Conservation (phyloP, 345 rosid species). For the Linum trigynum region DNA sequence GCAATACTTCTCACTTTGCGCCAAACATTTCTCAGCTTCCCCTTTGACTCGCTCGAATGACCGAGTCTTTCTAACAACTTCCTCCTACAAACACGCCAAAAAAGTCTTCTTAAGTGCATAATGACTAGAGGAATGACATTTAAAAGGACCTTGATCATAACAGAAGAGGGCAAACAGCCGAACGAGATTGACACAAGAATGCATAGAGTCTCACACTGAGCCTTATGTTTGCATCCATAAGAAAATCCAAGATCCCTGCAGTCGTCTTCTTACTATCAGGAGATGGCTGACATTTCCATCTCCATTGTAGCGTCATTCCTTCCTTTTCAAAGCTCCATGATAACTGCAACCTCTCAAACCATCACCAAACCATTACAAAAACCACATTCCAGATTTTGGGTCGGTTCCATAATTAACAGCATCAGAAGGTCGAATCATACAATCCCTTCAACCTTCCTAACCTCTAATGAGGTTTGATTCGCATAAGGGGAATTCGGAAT, state of each 20-base stretch:
- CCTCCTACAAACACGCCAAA: conserved; percentile 16
- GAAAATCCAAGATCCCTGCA: conserved; percentile 62
- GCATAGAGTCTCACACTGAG: conserved; percentile 40
- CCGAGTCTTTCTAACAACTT: conserved; percentile 31
- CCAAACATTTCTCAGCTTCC: conserved; percentile 78
- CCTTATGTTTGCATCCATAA: conserved; percentile 70
- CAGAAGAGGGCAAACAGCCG: neutral
- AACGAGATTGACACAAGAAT: neutral
- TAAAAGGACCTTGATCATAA: neutral
- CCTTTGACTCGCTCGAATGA: conserved; percentile 51
- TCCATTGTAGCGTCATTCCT: conserved; percentile 84
- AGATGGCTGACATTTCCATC: conserved; percentile 70
- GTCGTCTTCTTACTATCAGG: conserved; percentile 42
- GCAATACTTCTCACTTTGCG: conserved; percentile 51
- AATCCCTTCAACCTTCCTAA: neutral
- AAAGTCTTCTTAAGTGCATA: neutral
- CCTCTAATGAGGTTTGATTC: neutral
- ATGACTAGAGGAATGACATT: neutral
- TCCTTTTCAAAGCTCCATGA: conserved; percentile 89
- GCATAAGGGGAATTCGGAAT: neutral
- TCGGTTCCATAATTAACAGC: neutral
- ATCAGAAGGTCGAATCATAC: neutral
- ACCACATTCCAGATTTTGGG: neutral
- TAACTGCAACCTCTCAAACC: conserved; percentile 32
- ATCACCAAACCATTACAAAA: neutral